These are phyloP conservation scores for Leersia perrieri DNA, from an alignment of 176 grass and related monocot genomes.

Conservation along the genomic window DNA sequence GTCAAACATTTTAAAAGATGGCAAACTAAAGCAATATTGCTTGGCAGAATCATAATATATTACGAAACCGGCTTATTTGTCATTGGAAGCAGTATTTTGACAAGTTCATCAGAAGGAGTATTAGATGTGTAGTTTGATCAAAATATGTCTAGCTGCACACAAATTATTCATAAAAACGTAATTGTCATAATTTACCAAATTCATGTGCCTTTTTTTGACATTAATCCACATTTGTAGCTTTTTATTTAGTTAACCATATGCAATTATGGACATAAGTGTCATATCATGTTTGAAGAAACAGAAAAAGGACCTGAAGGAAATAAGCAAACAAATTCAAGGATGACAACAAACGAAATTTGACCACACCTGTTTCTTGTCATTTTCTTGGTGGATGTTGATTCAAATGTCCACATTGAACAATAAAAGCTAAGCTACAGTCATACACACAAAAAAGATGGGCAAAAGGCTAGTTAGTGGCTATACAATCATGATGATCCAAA, in stretches of 20 bases:
- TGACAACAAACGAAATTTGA: neutral
- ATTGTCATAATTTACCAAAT: neutral
- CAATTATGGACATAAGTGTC: neutral
- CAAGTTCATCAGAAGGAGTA: neutral
- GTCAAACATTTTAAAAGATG: neutral
- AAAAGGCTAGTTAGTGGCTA: constrained; percentile 18
- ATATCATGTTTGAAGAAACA: neutral
- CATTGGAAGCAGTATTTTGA: neutral
- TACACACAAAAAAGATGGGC: neutral
- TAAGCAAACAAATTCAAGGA: neutral
- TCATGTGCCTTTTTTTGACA: neutral
- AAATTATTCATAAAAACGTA: neutral
- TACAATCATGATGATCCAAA: constrained; percentile 10
- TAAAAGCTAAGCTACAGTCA: neutral
- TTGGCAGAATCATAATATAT: no score
- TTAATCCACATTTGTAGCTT: neutral
- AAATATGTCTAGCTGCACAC: neutral
- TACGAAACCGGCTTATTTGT: neutral
- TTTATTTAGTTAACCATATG: neutral
- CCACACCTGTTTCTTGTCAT: neutral
- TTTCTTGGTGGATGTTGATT: neutral
- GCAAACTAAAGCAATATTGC: neutral
- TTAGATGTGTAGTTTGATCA: neutral
- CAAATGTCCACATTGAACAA: neutral
- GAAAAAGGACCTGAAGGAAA: neutral